These are phyloP conservation scores for Gremmenia infestans DNA, from an alignment of 2,329 filamentous ascomycete species.

Conservation along the genomic window DNA sequence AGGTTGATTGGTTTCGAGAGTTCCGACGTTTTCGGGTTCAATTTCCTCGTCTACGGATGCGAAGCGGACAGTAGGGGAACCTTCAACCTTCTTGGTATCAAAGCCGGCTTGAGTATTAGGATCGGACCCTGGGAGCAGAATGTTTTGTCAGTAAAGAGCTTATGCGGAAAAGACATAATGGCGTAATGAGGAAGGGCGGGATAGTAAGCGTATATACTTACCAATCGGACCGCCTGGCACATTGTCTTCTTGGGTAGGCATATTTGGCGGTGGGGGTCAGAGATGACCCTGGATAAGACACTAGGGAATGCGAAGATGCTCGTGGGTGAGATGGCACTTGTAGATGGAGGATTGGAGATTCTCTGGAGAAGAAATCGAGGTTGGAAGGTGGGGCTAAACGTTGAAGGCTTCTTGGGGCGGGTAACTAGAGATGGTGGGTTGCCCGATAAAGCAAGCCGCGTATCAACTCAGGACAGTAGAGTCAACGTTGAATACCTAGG, in stretches of 20 bases:
- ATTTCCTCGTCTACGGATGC: conserved; percentile 68
- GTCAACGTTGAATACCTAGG: not conserved
- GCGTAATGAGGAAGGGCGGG: conserved; percentile 11
- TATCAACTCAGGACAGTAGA: not conserved
- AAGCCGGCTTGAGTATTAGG: conserved; percentile 5
- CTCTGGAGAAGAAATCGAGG: not conserved
- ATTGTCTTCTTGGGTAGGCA: conserved; percentile 18
- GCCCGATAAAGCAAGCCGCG: not conserved
- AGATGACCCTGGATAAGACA: not conserved
- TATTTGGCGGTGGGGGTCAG: conserved; percentile 5
- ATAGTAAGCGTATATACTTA: conserved; percentile 23
- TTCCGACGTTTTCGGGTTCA: conserved; percentile 40
- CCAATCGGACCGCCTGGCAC: conserved; percentile 17
- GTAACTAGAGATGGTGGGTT: not conserved
- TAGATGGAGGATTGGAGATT: not conserved
- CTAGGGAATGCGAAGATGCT: not conserved
- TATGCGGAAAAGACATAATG: conserved; percentile 8
- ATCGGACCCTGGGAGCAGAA: conserved; percentile 12
- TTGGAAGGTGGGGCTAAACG: not conserved
- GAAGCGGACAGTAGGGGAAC: conserved; percentile 60
- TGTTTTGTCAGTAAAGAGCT: conserved; percentile 15
- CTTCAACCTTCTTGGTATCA: conserved; percentile 18
- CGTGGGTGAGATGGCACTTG: not conserved
- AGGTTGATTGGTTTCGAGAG: conserved; percentile 25
- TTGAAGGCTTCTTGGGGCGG: not conserved